These are phyloP conservation scores for Suhomyces xylopsoci DNA, from an alignment of 805 yeast genomes.

Conservation along the genomic window DNA sequence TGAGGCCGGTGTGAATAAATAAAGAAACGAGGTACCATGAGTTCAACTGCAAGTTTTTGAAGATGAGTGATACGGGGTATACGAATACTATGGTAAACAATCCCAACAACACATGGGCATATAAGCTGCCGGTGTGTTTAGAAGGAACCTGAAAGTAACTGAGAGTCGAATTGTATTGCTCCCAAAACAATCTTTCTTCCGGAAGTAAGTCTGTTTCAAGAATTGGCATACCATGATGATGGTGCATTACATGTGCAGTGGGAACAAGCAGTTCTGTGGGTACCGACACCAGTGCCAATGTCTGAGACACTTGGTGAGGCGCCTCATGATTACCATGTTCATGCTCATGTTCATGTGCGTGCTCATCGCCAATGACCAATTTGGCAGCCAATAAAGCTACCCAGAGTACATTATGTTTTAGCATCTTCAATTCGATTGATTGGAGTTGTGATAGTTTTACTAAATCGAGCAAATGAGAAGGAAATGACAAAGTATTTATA, in stretches of 20 bases:
- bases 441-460: background rate
- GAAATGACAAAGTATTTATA: background rate
- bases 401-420: background rate
- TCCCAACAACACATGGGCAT: conserved; percentile 50
- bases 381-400: background rate
- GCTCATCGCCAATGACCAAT: background rate
- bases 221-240: conserved; percentile 73
- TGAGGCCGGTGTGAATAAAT: conserved; percentile 42
- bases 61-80: conserved; percentile 66
- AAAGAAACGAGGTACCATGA: conserved; percentile 15
- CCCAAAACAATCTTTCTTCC: conserved; percentile 77
- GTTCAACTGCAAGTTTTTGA: conserved; percentile 57
- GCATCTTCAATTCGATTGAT: background rate
- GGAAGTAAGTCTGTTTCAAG: conserved; percentile 63
- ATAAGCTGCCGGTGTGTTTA: conserved; percentile 50
- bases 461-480: background rate
- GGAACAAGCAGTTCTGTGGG: conserved; percentile 3
- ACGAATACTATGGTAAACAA: conserved; percentile 46
- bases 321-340: background rate
- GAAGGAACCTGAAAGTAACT: conserved; percentile 53
- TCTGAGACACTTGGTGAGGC: background rate
- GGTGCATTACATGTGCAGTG: conserved; percentile 32
- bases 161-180: conserved; percentile 70
- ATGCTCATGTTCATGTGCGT: background rate
- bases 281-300: background rate